Evolutionary conservation across 176 grass and related monocot species (phyloP), one percentile per base, ranked within the genome.

Genomic region (Bolboschoenus planiculmis): DNA sequence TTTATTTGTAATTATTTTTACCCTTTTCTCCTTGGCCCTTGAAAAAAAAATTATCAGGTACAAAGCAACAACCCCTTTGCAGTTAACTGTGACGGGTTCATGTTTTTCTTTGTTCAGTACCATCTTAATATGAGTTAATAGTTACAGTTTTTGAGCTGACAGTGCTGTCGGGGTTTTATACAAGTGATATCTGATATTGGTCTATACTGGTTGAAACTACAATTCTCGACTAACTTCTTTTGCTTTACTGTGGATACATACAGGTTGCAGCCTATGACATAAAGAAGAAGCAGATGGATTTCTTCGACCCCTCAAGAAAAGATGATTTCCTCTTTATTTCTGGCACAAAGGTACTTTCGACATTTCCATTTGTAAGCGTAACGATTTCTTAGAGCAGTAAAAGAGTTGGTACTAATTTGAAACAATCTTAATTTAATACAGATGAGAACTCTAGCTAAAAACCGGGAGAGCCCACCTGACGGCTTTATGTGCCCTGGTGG

Each of bases 311-410:
- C 30, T 93, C 90, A 47, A 92, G 92, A 85, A 90, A 92, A 87
- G 88, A 97, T 58, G 95, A 97, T 83, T 97, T 94, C 61, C 79
- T 97, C 36, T 97, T 97, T 88, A 97, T 97, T 78, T 97, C 95
- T 78, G 95, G 95, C 42, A 97, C 95, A 40, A 97, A 97, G 95
- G 95, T 97, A 91, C 81, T 56, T 54, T 53, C 7, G 8, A 53
- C 46, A 33, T 76, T 77, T 77, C 26, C 26, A 77, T 77, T 33
- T 77, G 29, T 51, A 34, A 34, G 44, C 44, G 51, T 16, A 71
- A 71, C 9, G 23, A 24, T 43, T 42, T 37, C 2, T 53, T 24
- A 43, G 35, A 71, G 44, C 5, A 53, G 13, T 77, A 48, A 18
- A 76, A 18, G 18, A 16, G 2, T 77, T 77, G 14, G 44, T 53